Evolutionary conservation across 2,329 filamentous ascomycete species (phyloP), one percentile per base, ranked within the genome.

Genomic region (Samsoniella hepiali): DNA sequence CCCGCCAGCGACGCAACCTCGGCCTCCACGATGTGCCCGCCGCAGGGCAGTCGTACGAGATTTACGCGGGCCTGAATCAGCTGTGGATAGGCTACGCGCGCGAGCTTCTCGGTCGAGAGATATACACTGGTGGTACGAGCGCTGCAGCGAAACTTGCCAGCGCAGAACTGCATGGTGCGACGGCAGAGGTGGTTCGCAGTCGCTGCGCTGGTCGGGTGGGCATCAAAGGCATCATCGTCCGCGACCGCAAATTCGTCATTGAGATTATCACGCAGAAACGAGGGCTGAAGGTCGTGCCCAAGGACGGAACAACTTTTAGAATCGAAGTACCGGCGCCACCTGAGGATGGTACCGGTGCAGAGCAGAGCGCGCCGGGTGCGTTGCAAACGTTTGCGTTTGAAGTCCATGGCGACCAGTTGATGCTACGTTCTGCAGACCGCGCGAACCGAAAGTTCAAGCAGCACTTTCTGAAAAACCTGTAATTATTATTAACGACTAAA

Each of bases 371-470:
- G 47, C 66, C 67, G 7, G 66, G 67, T 5, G 68, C 66, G 47
- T 65, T 64, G 17, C 68, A 70, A 57, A 70, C 42, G 22, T 81
- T 97, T 70, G 82, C 88, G 0, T 95, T 97, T 70, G 94, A 98
- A 74, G 80, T 98, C 1, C 84, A 94, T 67, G 95, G 95, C 3
- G 90, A 92, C 69, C 91, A 96, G 72, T 93, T 98, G 71, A 87
- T 92, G 81, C 86, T 88, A 68, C 84, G 93, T 11, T 88, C 94
- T 2, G 87, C 90, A 17, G 94, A 98, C 73, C 82, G 95, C 29
- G 91, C 93, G 56, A 96, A 90, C 70, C 92, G 87, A 78, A 98
- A 97, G 78, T 96, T 96, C 77, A 97, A 95, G 77, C 82, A 86
- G 72, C 93, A 94, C 73, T 92, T 91, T 70, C 80, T 93, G 66